Evolutionary conservation across 208 protist genomes (phyloP), one percentile per base, ranked within the genome.

Genomic region (Strigomonas culicis): DNA sequence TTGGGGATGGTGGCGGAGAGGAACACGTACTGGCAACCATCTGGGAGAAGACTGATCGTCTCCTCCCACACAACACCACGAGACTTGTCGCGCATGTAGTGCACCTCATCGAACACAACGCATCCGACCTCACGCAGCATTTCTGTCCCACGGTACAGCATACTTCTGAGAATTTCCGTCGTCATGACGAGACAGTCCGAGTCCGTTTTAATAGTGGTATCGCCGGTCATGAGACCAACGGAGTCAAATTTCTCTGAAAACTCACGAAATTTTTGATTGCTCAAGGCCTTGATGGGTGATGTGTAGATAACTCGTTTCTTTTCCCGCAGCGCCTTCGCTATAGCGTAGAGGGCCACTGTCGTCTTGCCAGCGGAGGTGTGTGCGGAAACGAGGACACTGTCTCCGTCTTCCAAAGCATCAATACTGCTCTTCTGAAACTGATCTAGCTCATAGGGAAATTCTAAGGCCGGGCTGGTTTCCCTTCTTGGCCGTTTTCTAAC

Each of bases 1-100:
- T 99, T 99, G n/a, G 99, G 98, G 65, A 99, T 99, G 6, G 99
- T 99, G 19, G 99, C 99, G 1, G 98, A 99, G n/a, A 99, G 93
- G 74, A 99, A 99, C 24, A 99, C 98, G 72, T 99, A 99, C 63
- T 98, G 86, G 34, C 99, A 98, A 32, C 94, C 95, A 47, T 98
- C 86, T 2, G 98, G 98, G 10, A 99, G 79, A 8, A 99, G 65
- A 74, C 99, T 99, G 61, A 99, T 99, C 32, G 98, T 99, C 74
- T 99, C 99, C 77, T 99, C 99, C 99, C 99, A 99, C 1, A 99
- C 99, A 0, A 99, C 98, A 63, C 99, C 99, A 52, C 99, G 92
- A 4, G 90, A 95, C 70, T 98, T 98, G 77, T 99, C 98, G 41
- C 98, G 87, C 96, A 99, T 99, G 87, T 99, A 99, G 83, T 99